Evolutionary conservation across 2,329 filamentous ascomycete genomes (phyloP), one percentile per base, ranked within the genome.

Genomic region (Fusarium sp.): DNA sequence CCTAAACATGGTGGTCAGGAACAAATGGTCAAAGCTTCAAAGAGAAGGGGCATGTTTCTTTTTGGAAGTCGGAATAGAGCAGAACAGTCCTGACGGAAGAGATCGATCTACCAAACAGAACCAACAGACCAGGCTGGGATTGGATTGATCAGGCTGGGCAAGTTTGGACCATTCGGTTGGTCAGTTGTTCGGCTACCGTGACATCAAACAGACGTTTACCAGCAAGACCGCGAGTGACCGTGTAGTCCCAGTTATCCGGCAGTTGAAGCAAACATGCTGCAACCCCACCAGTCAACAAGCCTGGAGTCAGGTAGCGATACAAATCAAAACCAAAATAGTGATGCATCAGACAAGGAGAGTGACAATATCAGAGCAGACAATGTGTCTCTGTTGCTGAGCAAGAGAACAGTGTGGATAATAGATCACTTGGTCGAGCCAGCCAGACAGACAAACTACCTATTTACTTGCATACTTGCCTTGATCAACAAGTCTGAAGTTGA

Each of bases 21-120:
- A 69, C 61, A 71, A 67, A 58, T 69, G 63, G 71, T 31, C 69
- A 61, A 49, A 69, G 71, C 71, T 72, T 61, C 33, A 23, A n/a
- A 52, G 50, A 63, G 23, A 58, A 46, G 55, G 37, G 26, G 34
- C 38, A 44, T 55, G 46, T 56, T 55, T 67, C 52, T 68, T 67
- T 67, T 57, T 46, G 30, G 30, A 62, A 36, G 36, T 42, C 59
- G 65, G 49, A 37, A 42, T 23, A 67, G 56, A 62, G 56, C 28
- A 67, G 49, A 65, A 57, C 28, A 62, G 67, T 57, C 44, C 42
- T 36, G 33, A 41, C 42, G 36, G 51, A 38, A 65, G 58, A 47
- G 46, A 64, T 28, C 40, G 50, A 62, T 57, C 52, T 69, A 46
- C 64, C 60, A 62, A 70, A 50, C 59, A 62, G 45, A 56, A 49